Evolutionary conservation across 73 alveolate genomes (phyloP).

Genomic region (Paramecium sexaurelia): DNA sequence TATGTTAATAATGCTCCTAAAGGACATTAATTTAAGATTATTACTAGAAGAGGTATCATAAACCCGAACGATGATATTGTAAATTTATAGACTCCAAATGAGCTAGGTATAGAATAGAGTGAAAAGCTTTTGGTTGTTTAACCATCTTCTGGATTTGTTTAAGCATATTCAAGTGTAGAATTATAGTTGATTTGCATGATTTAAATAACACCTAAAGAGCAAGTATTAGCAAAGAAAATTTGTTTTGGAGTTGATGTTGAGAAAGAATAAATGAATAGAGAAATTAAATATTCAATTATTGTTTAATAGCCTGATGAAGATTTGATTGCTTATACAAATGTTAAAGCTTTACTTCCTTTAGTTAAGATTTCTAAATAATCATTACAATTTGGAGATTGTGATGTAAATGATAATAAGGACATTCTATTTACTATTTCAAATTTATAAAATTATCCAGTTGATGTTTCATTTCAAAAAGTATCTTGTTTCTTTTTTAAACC

Average conservation of each 20-base stretch:
- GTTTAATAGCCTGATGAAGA: constrained; percentile 83
- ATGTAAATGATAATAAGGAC: constrained; percentile 91
- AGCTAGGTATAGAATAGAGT: constrained; percentile 94
- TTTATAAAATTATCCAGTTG: constrained; percentile 90
- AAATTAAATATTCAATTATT: constrained; percentile 77
- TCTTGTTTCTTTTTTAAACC: constrained; percentile 91
- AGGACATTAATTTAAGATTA: constrained; percentile 83
- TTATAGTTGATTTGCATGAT: constrained; percentile 84
- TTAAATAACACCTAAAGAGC: constrained; percentile 59
- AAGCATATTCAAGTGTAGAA: constrained; percentile 90
- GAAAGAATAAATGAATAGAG: constrained; percentile 75
- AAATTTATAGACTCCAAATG: constrained; percentile 89
- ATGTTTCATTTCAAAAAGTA: constrained; percentile 83
- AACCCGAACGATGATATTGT: constrained; percentile 81
- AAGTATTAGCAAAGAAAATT: constrained; percentile 48
- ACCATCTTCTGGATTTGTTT: constrained; percentile 92
- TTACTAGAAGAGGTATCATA: constrained; percentile 85
- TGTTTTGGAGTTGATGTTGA: constrained; percentile 62
- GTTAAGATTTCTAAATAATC: constrained; percentile 85
- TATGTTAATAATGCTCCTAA: constrained; percentile 96
- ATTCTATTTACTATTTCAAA: constrained; percentile 83
- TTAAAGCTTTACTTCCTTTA: constrained; percentile 93
- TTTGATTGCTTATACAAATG: constrained; percentile 92
- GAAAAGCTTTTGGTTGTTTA: constrained; percentile 93
- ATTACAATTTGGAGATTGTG: constrained; percentile 92